Base-by-base conservation (phyloP, 805 yeast genomes). In the Blastobotrys muscicola region DNA sequence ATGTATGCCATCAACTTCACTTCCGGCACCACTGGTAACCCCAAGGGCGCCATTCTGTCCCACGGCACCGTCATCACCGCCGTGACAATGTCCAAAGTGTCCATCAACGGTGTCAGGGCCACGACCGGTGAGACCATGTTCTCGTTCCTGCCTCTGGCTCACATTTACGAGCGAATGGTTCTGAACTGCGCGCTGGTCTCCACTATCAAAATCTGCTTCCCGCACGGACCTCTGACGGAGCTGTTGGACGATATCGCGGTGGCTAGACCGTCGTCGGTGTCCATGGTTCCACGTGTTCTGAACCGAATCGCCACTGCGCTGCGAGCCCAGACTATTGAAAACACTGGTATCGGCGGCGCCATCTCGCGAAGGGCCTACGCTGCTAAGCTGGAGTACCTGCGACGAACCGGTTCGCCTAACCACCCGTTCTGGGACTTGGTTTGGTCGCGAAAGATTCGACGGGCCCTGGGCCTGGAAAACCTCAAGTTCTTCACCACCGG, bases 1-100 rank as follows among this genome's bases (percentile, higher is more conserved):
- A 38, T 72, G 13, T 77, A 75, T 57, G 78, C 87, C 12, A 73
- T 82, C 39, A 75, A 81, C 6, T 81, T 80, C 58, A 82, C 89
- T 2, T 78, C 85, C 0, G 89, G 89, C 29, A 81, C 89, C 2
- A 80, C 87, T 1, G 86, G 86, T 12, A 61, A 71, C 12, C 89
- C 89, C 39, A 81, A 82, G 60, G 89, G 89, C 42, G 87, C 78
- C 12, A 74, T 71, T 15, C 46, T 75, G 36, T 65, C 74, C 7
- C 85, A 81, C 40, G 62, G 64, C 8, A 71, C 71, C 54, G 67
- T 74, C 8, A 65, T 71, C 9, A 70, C 82, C 2, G 72, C 68
- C 5, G 71, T 75, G 35, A 50, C 64, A 56, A 47, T 71, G 66
- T 33, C 42, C 42, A 20, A 43, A n/a, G 15, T 15, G 26, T 16